Base-by-base conservation (phyloP, 2,329 filamentous ascomycete species). In the Cladophialophora bantiana region DNA sequence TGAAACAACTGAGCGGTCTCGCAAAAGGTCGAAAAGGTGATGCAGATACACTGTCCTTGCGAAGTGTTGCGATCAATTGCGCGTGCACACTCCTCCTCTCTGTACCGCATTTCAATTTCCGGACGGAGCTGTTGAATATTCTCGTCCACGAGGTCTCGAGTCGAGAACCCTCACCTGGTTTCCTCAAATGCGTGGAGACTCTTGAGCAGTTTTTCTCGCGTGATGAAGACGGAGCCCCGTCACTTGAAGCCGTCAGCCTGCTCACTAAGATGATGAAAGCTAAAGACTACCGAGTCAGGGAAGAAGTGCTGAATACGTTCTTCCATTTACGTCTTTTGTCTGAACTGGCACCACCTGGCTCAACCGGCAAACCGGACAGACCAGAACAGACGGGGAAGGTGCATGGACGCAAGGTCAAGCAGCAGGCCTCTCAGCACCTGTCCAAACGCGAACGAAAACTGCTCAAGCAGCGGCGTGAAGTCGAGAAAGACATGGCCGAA, bases 61-160 rank as follows among this genome's bases (percentile, higher is more conserved):
- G 89, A 6, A 90, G 85, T 60, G 85, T 97, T 32, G 94, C 95
- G 3, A 89, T 97, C 65, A 90, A 88, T 52, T 99, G 95, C 76
- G 90, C 91, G 1, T 97, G 93, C 78, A 90, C 86, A 35, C 84
- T 99, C 15, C 80, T 98, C 48, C 87, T 87, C 20, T 85, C 90
- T 1, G 93, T 97, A 0, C 92, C 95, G 3, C 96, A 99, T 81
- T 99, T 99, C 87, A 99, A 99, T 83, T 97, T 96, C 79, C 90
- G 95, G 48, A 86, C 85, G 57, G 94, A 99, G 61, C 83, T 99
- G 61, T 81, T 99, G 68, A 93, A 92, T 78, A 94, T 98, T 65
- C 77, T 99, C 13, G 89, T 97, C 26, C 88, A 89, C 72, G 95
- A 95, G 77, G 83, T 99, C 40, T 93, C 92, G 74, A 86, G 84